These are phyloP conservation scores for Boechera divaricarpa DNA, from an alignment of 345 rosid genomes.

Conservation along the genomic window DNA sequence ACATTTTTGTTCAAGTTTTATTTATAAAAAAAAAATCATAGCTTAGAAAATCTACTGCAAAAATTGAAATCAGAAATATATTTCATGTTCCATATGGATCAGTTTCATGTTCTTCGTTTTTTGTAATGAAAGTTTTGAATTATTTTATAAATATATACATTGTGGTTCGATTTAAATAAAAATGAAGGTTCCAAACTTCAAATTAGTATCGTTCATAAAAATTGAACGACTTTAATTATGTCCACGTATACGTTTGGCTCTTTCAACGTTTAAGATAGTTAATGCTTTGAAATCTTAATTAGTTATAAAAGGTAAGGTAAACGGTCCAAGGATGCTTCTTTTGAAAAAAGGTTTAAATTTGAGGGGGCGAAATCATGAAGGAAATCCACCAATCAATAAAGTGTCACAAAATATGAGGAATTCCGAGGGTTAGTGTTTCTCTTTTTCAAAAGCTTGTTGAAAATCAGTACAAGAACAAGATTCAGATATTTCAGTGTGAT, in stretches of 20 bases:
- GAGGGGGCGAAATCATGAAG: background rate
- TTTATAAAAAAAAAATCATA: background rate
- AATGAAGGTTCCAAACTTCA: background rate
- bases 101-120: background rate
- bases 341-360: background rate
- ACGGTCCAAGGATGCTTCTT: background rate
- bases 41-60: background rate
- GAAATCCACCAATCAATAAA: background rate
- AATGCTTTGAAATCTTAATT: background rate
- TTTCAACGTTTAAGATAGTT: background rate
- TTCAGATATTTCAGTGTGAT: no score
- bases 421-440: background rate
- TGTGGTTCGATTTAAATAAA: background rate
- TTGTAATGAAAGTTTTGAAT: background rate
- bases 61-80: background rate
- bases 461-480: no score
- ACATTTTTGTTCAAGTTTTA: background rate
- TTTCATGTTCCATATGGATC: background rate
- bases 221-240: background rate
- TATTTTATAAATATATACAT: background rate
- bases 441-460: no score
- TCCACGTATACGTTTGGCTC: conserved; percentile 9
- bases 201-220: background rate
- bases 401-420: background rate
- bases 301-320: background rate